Evolutionary conservation across 2,329 filamentous ascomycete species (phyloP).

Genomic region (Alternaria gaisen): DNA sequence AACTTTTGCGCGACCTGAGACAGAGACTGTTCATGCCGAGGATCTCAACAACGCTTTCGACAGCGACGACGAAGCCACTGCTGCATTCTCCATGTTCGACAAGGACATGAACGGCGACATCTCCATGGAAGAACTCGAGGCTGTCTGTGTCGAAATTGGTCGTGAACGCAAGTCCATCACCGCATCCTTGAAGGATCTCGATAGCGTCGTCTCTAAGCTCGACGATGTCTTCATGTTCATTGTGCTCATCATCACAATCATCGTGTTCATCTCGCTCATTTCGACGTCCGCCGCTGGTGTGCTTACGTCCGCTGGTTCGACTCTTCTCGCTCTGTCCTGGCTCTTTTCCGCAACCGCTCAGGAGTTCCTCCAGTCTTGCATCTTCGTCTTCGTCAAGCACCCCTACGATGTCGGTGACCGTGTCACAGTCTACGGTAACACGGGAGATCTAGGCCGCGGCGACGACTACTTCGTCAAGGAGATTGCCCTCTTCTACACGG

Average conservation of each 20-base stretch:
- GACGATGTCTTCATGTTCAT: slow-evolving; percentile 90
- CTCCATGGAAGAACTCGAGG: slow-evolving; percentile 91
- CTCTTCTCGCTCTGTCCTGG: slow-evolving; percentile 90
- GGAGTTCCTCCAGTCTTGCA: slow-evolving; percentile 91
- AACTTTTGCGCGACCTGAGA: slow-evolving; percentile 78
- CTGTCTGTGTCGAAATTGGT: slow-evolving; percentile 92
- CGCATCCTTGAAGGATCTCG: slow-evolving; percentile 91
- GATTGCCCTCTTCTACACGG: slow-evolving; percentile 90
- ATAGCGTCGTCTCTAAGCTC: slow-evolving; percentile 90
- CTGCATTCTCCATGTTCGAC: slow-evolving; percentile 91
- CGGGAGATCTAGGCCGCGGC: slow-evolving; percentile 77
- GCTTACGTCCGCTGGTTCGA: slow-evolving; percentile 86
- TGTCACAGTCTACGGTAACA: slow-evolving; percentile 90
- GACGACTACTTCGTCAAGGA: slow-evolving; percentile 98
- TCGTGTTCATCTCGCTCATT: slow-evolving; percentile 89
- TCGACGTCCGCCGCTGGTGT: slow-evolving; percentile 90
- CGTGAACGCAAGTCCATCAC: slow-evolving; percentile 95
- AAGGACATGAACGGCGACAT: slow-evolving; percentile 97
- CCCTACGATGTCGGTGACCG: slow-evolving; percentile 96
- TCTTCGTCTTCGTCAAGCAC: slow-evolving; percentile 97
- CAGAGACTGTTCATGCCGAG: slow-evolving; percentile 78
- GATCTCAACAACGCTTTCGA: slow-evolving; percentile 83
- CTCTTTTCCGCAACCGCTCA: slow-evolving; percentile 91
- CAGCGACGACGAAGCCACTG: slow-evolving; percentile 84
- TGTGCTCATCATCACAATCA: slow-evolving; percentile 78